phyloP scores from a whole-genome alignment of 306 rosid species.

The Prunus fruticosa region DNA sequence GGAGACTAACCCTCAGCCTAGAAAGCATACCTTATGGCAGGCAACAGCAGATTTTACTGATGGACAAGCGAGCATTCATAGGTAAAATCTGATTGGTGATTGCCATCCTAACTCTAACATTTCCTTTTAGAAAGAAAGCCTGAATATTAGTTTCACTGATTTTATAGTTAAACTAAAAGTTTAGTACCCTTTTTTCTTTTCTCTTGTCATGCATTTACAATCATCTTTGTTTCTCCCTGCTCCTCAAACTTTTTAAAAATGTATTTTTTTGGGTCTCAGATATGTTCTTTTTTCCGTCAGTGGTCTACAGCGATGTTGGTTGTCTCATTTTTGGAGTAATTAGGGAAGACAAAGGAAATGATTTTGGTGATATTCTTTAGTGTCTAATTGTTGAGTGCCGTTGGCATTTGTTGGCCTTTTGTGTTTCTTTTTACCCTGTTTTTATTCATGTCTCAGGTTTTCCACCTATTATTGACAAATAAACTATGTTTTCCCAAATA shows the following conservation, averaged over 20 bases:
- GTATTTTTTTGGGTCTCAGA: neutral
- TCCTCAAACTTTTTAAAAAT: neutral
- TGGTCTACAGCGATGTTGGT: neutral
- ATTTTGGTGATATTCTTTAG: neutral
- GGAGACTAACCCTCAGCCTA: constrained; percentile 92
- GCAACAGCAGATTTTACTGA: constrained; percentile 79
- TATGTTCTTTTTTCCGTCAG: neutral
- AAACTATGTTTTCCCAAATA: neutral
- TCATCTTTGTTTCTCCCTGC: neutral
- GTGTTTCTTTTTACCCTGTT: neutral
- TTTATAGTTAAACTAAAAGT: neutral
- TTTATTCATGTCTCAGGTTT: neutral
- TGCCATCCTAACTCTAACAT: constrained; percentile 12
- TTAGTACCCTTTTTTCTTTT: neutral
- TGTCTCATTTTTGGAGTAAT: neutral
- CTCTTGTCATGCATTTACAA: neutral
- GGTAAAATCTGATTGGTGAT: constrained; percentile 33
- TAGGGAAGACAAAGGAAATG: neutral
- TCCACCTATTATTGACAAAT: neutral
- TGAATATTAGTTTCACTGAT: neutral
- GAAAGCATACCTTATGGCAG: constrained; percentile 90
- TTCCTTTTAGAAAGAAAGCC: neutral
- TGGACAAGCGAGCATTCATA: constrained; percentile 69
- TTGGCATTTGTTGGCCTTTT: neutral
- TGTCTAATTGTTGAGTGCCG: neutral